Evolutionary conservation across 192 early-diverging fungal species (phyloP), one percentile per base, ranked within the genome.

Genomic region (Entrophospora sp.): DNA sequence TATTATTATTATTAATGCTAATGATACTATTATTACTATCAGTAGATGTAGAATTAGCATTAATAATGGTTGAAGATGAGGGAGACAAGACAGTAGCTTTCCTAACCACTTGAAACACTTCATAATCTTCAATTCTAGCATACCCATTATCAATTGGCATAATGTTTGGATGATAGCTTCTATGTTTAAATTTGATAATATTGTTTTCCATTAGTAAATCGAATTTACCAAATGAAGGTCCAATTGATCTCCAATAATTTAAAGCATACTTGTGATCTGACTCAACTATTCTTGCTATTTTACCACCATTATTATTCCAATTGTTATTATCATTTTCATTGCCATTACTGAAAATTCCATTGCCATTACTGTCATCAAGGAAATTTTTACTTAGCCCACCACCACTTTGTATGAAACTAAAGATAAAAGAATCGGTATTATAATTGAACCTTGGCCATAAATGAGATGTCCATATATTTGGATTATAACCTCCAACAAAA

Each of bases 401-500:
- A n/a, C 7, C 8, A 0, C 32, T 28, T 37, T 24, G 31, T 24
- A 20, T 35, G 22, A 57, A 57, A 5, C 25, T 30, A 37, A 57
- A 57, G 34, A 57, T 35, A 24, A 57, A 57, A 6, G 55, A 1
- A 13, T 24, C 20, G 24, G 9, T 9, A 57, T 13, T 24, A 16
- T 7, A 1, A 22, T 57, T 57, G 37, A 30, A 57, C 22, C 6
- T 7, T 34, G 55, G 55, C 55, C 55, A 57, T 22, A 22, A 57
- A 57, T 31, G 31, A 4, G 18, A 24, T 25, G 34, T n/a, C 60
- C 60, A 62, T 31, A 32, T 34, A 12, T 45, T 34, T 14, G 60
- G 42, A 62, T 45, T 62, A 62, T 44, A 62, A 20, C 60, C 60
- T 20, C 60, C 60, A 13, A 57, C 34, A 57, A 57, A 57, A 36